Evolutionary conservation across 2,329 filamentous ascomycete genomes (phyloP).

Genomic region (Cladosporium sp.): DNA sequence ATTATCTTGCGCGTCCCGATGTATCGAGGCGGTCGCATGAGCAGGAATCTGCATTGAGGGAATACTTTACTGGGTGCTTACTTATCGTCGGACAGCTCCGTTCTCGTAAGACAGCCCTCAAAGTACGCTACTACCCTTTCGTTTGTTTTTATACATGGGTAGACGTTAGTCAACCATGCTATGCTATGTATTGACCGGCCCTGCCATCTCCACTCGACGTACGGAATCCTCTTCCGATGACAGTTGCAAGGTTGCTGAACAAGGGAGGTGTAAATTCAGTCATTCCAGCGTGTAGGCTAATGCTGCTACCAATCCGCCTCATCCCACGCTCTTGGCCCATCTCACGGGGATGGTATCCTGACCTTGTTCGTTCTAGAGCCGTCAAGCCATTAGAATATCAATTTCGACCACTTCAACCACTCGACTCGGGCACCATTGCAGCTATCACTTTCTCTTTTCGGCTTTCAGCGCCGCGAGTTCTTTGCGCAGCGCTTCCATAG

Average conservation of each 20-base stretch:
- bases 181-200: background rate
- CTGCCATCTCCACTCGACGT: background rate
- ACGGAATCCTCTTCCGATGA: background rate
- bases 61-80: background rate
- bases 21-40: background rate
- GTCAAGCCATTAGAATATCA: background rate
- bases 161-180: background rate
- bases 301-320: background rate
- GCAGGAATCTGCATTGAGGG: background rate
- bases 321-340: background rate
- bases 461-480: slow-evolving; percentile 17
- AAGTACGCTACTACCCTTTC: background rate
- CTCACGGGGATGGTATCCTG: background rate
- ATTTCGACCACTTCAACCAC: background rate
- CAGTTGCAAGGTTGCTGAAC: background rate
- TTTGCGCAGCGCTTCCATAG: slow-evolving; percentile 21
- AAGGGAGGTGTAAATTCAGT: background rate
- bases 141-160: background rate
- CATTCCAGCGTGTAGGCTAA: background rate
- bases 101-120: background rate
- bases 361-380: background rate
- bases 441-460: slow-evolving; percentile 2
- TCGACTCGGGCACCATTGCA: background rate
- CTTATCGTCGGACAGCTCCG: background rate
- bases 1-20: background rate